Evolutionary conservation across 257 asterid genomes (phyloP).

Genomic region (Leonotis leonurus): DNA sequence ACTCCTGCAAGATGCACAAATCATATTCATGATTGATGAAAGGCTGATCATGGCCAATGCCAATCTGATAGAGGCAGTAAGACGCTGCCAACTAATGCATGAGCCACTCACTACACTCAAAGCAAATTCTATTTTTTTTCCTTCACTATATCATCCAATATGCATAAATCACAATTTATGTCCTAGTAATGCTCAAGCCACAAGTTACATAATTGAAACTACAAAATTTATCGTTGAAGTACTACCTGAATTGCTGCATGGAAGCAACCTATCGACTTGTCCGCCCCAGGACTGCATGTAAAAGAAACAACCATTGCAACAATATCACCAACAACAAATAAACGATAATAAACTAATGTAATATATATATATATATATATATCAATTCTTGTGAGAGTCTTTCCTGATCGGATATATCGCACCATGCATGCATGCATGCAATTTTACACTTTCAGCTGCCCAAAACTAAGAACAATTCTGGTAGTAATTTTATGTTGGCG

Average conservation of each 20-base stretch:
- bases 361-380: neutral
- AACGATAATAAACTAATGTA: neutral
- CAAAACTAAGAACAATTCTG: neutral
- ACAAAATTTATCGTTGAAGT: neutral
- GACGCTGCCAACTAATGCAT: constrained; percentile 3
- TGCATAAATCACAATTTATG: constrained; percentile 11
- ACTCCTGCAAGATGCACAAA: constrained; percentile 49
- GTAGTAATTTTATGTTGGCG: neutral
- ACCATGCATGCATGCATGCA: neutral
- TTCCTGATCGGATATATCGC: neutral
- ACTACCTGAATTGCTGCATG: constrained; percentile 77
- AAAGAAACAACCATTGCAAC: neutral
- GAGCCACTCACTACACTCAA: constrained; percentile 6
- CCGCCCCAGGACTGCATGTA: constrained; percentile 47
- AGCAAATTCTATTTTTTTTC: neutral
- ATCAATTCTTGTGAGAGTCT: neutral
- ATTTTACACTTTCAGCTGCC: neutral
- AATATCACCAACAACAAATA: neutral
- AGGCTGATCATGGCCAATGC: neutral
- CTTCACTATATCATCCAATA: neutral
- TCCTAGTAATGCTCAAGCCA: neutral
- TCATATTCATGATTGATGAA: neutral
- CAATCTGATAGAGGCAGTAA: neutral
- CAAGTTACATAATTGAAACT: neutral
- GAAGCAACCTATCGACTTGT: constrained; percentile 74